Evolutionary conservation across 257 asterid genomes (phyloP), one percentile per base, ranked within the genome.

Genomic region (Solanum tarijense): DNA sequence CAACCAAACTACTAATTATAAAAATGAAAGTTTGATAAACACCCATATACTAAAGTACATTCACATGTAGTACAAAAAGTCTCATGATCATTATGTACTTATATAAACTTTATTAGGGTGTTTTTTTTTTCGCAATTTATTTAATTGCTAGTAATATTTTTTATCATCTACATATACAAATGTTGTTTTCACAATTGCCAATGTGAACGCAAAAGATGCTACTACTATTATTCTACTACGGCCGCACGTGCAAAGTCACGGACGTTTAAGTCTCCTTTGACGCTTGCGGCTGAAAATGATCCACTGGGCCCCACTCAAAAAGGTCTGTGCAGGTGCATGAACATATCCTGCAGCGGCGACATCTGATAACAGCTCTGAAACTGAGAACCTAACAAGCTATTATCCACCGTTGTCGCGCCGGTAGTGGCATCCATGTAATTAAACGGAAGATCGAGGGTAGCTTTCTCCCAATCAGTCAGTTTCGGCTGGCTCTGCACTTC

Each of bases 401-500:
- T 88, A 83, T 76, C 86, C 87, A 87, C 20, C 0, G 87, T 34
- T 1, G 88, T 52, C 29, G 85, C 91, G 3, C 87, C 87, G 20
- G 87, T 35, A 29, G 87, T 87, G 86, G 92, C 92, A 83, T 94
- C 93, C 83, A 91, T 66, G 96, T 92, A 96, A 60, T 87, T 90
- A 86, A 92, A 92, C 6, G 94, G 95, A 87, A 91, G 92, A 2
- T 89, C 91, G 6, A 92, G 91, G 89, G 93, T 87, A 6, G 91
- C 86, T 48, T 87, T 93, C 55, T 91, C 98, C 97, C 98, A 94
- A 23, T 94, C 95, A 58, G 83, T 66, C 83, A 90, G 72, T 89
- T 90, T 94, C 82, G 92, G 94, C 86, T 92, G 93, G 91, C 98
- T 96, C 91, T 96, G 97, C 16, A 95, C 99, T 93, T 96, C 98